Evolutionary conservation across 768 basidiomycete genomes (phyloP).

Genomic region (Phallus indusiatus): DNA sequence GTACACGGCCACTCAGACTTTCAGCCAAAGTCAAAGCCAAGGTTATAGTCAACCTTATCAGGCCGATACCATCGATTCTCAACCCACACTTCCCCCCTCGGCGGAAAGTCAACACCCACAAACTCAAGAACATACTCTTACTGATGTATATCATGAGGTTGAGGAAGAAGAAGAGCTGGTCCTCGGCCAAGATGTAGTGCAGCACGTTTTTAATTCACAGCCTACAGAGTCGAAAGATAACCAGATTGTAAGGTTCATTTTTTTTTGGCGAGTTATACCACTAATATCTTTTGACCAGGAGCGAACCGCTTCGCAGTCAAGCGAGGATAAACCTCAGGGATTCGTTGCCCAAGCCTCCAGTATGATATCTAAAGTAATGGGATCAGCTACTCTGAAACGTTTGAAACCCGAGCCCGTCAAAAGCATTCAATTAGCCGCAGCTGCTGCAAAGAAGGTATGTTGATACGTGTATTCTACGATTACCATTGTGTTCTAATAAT

Average conservation of each 20-base stretch:
- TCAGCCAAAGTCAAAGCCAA: slow-evolving; percentile 1
- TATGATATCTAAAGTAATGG: slow-evolving; percentile 22
- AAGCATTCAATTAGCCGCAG: slow-evolving; percentile 72
- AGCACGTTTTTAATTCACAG: background rate
- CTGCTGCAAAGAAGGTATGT: slow-evolving; percentile 81
- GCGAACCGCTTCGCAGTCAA: background rate
- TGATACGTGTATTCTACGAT: background rate
- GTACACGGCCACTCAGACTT: background rate
- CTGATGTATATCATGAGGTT: background rate
- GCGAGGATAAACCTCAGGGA: slow-evolving; percentile 17
- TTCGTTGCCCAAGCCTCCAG: slow-evolving; percentile 66
- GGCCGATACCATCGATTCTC: background rate
- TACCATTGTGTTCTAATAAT: background rate
- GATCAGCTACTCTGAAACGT: slow-evolving; percentile 49
- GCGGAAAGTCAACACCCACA: background rate
- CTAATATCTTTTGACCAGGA: background rate
- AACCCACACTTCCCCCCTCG: background rate
- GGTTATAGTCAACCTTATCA: background rate
- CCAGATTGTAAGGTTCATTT: background rate
- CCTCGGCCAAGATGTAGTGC: background rate
- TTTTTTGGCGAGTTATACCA: background rate
- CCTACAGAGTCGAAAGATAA: background rate
- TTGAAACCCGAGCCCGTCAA: slow-evolving; percentile 62
- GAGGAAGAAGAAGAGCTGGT: background rate
- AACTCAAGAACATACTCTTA: background rate